Evolutionary conservation across 345 rosid species (phyloP).

Genomic region (Raphanus raphanistrum): DNA sequence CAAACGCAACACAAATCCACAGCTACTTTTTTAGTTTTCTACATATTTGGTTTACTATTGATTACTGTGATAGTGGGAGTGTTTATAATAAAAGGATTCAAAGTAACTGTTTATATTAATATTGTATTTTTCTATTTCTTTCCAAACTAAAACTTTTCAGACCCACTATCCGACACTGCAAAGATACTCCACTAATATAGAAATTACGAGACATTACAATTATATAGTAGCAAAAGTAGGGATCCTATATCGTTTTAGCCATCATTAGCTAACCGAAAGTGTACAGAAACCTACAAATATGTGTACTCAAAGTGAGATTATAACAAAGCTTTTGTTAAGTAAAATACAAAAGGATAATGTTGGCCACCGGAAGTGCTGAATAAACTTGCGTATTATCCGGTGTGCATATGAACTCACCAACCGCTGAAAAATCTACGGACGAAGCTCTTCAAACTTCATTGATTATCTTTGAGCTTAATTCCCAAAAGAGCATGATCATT

Average conservation of each 20-base stretch:
- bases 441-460: constrained; percentile 1
- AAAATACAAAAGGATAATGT: constrained; percentile 30
- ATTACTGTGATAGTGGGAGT: not conserved
- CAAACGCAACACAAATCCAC: not conserved
- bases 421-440: constrained; percentile 27
- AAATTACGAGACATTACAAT: constrained; percentile 8
- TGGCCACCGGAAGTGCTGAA: constrained; percentile 23
- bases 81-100: not conserved
- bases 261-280: constrained; percentile 37
- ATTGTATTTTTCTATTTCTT: constrained; percentile 14
- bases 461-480: constrained; percentile 1
- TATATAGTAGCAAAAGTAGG: constrained; percentile 23
- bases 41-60: not conserved
- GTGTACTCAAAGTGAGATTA: constrained; percentile 25
- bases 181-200: constrained; percentile 40
- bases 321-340: constrained; percentile 29
- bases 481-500: not conserved
- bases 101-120: constrained; percentile 2
- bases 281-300: constrained; percentile 28
- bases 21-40: not conserved
- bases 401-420: constrained; percentile 29
- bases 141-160: constrained; percentile 36
- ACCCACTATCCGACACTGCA: constrained; percentile 44
- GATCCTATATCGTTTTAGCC: constrained; percentile 39
- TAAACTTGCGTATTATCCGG: constrained; percentile 36